These are phyloP conservation scores for Colletotrichum cuscutae DNA, from an alignment of 2,329 filamentous ascomycete species.

Conservation along the genomic window DNA sequence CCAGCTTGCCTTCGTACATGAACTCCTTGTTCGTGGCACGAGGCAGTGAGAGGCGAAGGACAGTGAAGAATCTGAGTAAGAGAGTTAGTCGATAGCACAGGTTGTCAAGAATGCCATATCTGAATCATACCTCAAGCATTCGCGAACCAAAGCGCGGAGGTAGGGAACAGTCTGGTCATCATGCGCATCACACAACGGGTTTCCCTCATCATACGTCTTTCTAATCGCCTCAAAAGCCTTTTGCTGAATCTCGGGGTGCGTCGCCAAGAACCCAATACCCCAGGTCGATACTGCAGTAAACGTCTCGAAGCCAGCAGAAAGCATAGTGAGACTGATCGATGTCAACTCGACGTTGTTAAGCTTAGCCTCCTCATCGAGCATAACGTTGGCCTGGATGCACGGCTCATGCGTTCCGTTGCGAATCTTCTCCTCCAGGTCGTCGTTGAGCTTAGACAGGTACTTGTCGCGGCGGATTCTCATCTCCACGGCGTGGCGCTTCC, in stretches of 20 bases:
- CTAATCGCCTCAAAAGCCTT: conserved; percentile 45
- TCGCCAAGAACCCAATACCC: conserved; percentile 42
- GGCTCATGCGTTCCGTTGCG: conserved; percentile 69
- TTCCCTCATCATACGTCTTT: conserved; percentile 74
- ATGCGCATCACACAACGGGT: conserved; percentile 81
- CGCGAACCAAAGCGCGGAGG: conserved; percentile 81
- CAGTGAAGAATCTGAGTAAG: conserved; percentile 66
- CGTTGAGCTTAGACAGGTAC: conserved; percentile 37
- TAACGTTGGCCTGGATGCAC: conserved; percentile 73
- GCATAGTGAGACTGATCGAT: conserved; percentile 74
- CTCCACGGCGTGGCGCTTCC: conserved; percentile 26
- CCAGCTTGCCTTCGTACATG: conserved; percentile 36
- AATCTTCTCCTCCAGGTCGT: conserved; percentile 37
- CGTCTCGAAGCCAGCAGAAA: conserved; percentile 53
- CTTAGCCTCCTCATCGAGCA: conserved; percentile 69
- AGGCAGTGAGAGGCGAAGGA: conserved; percentile 73
- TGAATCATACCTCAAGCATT: conserved; percentile 62
- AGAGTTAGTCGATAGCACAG: conserved; percentile 36
- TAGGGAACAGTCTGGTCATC: conserved; percentile 81
- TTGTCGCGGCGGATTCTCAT: conserved; percentile 37
- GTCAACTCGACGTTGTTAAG: conserved; percentile 64
- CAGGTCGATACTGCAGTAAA: conserved; percentile 42
- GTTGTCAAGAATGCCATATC: not conserved
- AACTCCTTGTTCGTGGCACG: conserved; percentile 52
- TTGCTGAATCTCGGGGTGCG: conserved; percentile 42